Base-by-base conservation (phyloP, 495 filamentous ascomycete genomes). In the Entonaema liquescens region DNA sequence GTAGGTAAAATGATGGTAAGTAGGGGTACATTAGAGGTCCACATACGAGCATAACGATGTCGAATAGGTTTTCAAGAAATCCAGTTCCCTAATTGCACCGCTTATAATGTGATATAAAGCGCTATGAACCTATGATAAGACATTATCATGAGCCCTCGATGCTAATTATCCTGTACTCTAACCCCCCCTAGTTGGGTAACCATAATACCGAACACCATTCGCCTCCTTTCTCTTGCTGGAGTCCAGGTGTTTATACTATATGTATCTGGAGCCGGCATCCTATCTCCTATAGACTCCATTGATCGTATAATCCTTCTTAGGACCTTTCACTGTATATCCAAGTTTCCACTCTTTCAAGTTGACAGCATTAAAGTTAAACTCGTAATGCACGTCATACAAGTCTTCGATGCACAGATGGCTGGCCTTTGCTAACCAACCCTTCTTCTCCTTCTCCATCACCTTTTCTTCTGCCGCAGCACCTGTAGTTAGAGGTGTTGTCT, bases 221-320 rank as follows among this genome's bases (percentile, higher is more conserved):
- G 2, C 31, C 31, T 33, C 5, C 31, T 33, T 33, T 47, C 42
- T 2, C 42, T 47, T 47, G 42, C 17, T 11, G 1, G 9, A 19
- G 19, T 21, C 8, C 8, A 47, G 19, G 23, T 47, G 12, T 9
- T 23, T 47, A 47, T 23, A 12, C 42, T 47, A 47, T 23, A 47
- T 23, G 17, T 47, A 47, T 23, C 42, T 23, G 23, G 19, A 21
- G 19, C 19, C 19, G 42, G 25, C 25, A 28, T 53, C 49, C 49
- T 56, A 76, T 56, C 81, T 74, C 33, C 64, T 79, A 65, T 89
- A 90, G 0, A 75, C 65, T 6, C 83, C 86, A 58, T 84, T 76
- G 42, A 87, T 86, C 0, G 75, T 84, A 77, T 92, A 93, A 73
- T 92, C 87, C 77, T 92, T 92, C 68, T 86, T 84, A 33, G 90